These are phyloP conservation scores for Nemania bipapillata DNA, from an alignment of 2,329 filamentous ascomycete species.

Conservation along the genomic window DNA sequence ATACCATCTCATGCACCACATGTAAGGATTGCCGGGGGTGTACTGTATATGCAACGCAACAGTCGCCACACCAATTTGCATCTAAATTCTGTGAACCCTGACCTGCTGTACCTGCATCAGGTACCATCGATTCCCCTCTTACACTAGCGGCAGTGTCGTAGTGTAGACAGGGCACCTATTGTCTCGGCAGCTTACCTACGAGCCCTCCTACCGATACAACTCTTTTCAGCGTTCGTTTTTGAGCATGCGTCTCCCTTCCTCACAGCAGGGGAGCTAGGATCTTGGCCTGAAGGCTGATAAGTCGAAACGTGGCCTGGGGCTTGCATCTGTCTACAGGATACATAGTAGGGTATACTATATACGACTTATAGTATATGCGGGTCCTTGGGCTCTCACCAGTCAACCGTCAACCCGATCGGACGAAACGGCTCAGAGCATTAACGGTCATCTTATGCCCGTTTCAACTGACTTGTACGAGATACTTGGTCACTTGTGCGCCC, in stretches of 20 bases:
- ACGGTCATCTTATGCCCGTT: slow-evolving; percentile 37
- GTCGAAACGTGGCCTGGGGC: slow-evolving; percentile 22
- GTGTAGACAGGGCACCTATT: background rate
- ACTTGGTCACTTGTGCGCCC: slow-evolving; percentile 21
- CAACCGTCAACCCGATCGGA: slow-evolving; percentile 43
- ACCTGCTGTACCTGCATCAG: slow-evolving; percentile 46
- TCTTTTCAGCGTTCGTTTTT: slow-evolving; percentile 8
- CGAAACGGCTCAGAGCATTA: slow-evolving; percentile 40
- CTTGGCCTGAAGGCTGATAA: slow-evolving; percentile 10
- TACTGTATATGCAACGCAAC: slow-evolving; percentile 33
- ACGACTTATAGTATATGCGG: slow-evolving; percentile 43
- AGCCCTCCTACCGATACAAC: slow-evolving; percentile 13
- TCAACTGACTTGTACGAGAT: slow-evolving; percentile 38
- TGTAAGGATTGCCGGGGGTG: slow-evolving; percentile 22
- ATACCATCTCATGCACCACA: slow-evolving; percentile 21
- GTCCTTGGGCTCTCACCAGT: slow-evolving; percentile 32
- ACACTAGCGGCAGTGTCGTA: slow-evolving; percentile 6
- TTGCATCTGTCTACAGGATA: slow-evolving; percentile 38
- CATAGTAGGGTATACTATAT: background rate
- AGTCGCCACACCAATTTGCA: slow-evolving; percentile 12
- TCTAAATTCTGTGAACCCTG: slow-evolving; percentile 40
- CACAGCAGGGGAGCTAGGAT: slow-evolving; percentile 3
- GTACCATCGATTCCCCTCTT: slow-evolving; percentile 30
- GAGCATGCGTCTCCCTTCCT: background rate
- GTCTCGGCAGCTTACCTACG: slow-evolving; percentile 22